Evolutionary conservation across 257 asterid genomes (phyloP), one percentile per base, ranked within the genome.

Genomic region (Henckelia pumila): DNA sequence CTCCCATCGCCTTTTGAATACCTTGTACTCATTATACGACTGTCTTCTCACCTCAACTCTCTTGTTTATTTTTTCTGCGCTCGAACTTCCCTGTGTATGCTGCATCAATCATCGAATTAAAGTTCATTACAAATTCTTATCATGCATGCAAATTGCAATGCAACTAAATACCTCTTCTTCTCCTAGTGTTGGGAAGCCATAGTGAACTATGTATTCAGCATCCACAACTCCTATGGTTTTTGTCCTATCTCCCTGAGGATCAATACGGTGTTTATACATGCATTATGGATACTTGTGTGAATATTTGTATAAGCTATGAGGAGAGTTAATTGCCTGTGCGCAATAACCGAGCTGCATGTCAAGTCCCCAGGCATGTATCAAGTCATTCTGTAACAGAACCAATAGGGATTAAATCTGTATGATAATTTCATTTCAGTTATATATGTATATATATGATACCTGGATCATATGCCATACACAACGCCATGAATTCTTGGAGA

Each of bases 291-390:
- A 25, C n/a, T 4, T 33, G 5, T 19, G 21, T 4, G 24, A 52
- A 44, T 56, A n/a, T 4, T 58, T 28, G 32, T 2, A 11, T n/a
- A 19, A 72, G 55, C 20, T 6, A 4, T 6, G 1, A 32, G 11
- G 20, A 64, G 59, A 37, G 25, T 69, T 21, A 50, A 49, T 74
- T 80, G 74, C 97, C 95, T 88, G 93, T 26, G 93, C 95, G 67
- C 97, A 91, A 66, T 88, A 86, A 30, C 97, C 97, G 10, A 91
- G 93, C 70, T 82, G 90, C 72, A 85, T 76, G 79, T 91, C 97
- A 66, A 91, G 75, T 58, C 96, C 96, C 97, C 97, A 91, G 61
- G 97, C 96, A 78, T 91, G 96, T 75, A 91, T 91, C 85, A 91
- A 81, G 64, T 88, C 94, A 75, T 91, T 91, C 92, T 91, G 84